Evolutionary conservation across 2,329 filamentous ascomycete species (phyloP).

Genomic region (Neofusicoccum umdonicola): DNA sequence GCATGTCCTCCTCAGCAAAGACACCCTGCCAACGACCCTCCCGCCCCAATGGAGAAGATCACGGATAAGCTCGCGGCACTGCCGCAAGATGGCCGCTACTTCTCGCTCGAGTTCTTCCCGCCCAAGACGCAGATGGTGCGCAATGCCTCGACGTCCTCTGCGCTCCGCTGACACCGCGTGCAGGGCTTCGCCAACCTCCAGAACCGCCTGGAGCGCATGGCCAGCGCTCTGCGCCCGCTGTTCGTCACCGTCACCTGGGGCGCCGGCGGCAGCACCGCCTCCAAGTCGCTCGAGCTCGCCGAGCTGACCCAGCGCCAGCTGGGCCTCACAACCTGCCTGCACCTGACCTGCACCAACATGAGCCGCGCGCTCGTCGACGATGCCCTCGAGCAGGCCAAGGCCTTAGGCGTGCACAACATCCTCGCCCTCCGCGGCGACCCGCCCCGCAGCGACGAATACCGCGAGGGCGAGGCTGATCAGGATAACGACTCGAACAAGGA

Average conservation of each 20-base stretch:
- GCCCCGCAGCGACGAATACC: slow-evolving; percentile 84
- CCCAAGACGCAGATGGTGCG: slow-evolving; percentile 85
- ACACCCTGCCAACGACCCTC: neutral
- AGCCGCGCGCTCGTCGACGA: slow-evolving; percentile 80
- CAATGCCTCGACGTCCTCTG: slow-evolving; percentile 3
- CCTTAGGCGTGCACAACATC: slow-evolving; percentile 88
- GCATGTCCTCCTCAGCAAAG: slow-evolving; percentile 4
- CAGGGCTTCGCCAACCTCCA: slow-evolving; percentile 88
- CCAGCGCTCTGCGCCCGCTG: slow-evolving; percentile 80
- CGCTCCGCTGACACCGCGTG: slow-evolving; percentile 11
- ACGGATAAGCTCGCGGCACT: slow-evolving; percentile 93
- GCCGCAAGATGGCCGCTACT: slow-evolving; percentile 77
- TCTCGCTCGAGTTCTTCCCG: slow-evolving; percentile 98
- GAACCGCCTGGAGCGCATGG: slow-evolving; percentile 91
- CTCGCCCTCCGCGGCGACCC: slow-evolving; percentile 89
- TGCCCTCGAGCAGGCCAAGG: slow-evolving; percentile 86
- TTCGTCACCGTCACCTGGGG: slow-evolving; percentile 99
- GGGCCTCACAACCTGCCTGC: slow-evolving; percentile 88
- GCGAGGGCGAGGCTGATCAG: slow-evolving; percentile 58
- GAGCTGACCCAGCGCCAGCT: slow-evolving; percentile 93
- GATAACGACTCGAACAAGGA: slow-evolving; percentile 66
- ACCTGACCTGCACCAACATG: slow-evolving; percentile 98
- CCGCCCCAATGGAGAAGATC: slow-evolving; percentile 56
- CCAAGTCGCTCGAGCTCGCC: slow-evolving; percentile 88
- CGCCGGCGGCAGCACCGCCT: slow-evolving; percentile 86